phyloP scores from a whole-genome alignment of 1,139 yeast species.

The Eremothecium coryli region DNA sequence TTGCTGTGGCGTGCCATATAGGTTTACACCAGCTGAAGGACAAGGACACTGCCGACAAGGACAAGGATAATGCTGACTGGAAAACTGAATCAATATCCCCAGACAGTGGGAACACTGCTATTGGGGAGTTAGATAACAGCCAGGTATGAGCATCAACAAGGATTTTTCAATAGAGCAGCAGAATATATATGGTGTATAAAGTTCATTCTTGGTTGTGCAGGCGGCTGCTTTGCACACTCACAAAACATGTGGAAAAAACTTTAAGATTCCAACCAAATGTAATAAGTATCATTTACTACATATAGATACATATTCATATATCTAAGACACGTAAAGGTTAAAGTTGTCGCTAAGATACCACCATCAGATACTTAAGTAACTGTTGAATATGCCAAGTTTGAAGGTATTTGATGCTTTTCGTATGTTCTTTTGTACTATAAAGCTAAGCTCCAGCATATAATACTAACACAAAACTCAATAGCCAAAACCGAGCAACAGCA shows the following conservation, averaged over 20 bases:
- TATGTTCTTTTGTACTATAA: slow-evolving; percentile 34
- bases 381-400: slow-evolving; percentile 30
- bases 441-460: too few relatives aligned
- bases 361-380: background rate
- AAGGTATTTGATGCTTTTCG: slow-evolving; percentile 81
- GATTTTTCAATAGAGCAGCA: background rate
- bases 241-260: too few relatives aligned
- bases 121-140: background rate
- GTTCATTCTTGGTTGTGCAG: too few relatives aligned
- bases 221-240: too few relatives aligned
- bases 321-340: too few relatives aligned
- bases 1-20: slow-evolving; percentile 4
- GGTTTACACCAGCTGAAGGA: slow-evolving; percentile 1
- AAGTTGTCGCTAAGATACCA: background rate
- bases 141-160: background rate
- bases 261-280: too few relatives aligned
- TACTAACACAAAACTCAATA: slow-evolving; percentile 16
- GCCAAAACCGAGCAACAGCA: slow-evolving; percentile 77
- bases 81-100: slow-evolving; percentile 1
- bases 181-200: too few relatives aligned
- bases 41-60: background rate
- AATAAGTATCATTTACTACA: too few relatives aligned
- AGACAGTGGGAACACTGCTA: slow-evolving; percentile 4
- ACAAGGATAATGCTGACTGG: background rate
- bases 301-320: too few relatives aligned